Evolutionary conservation across 345 rosid species (phyloP), one percentile per base, ranked within the genome.

Genomic region (Eucalyptus virginea): DNA sequence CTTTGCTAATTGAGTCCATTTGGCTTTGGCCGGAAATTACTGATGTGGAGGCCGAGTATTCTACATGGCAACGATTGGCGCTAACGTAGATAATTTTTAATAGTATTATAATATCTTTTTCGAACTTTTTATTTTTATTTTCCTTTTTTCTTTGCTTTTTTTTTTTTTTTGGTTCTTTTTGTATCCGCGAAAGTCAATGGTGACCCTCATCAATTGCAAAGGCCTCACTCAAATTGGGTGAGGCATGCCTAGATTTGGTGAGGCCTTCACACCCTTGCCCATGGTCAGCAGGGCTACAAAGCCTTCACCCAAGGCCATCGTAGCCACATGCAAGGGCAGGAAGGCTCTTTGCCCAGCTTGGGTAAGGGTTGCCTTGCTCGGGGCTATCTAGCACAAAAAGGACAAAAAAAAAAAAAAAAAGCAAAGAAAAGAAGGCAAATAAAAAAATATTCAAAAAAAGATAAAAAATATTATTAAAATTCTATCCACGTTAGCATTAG

Each of bases 1-100:
- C 5, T 4, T 56, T 23, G 28, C 12, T 4, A 23, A 56, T 56
- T 56, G 12, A 56, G 62, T 23, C 6, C 0, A 56, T 56, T 56
- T 0, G 1, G 6, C 1, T 56, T 23, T 0, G 12, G 0, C 1
- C 0, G 2, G 1, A 56, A 56, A 23, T 56, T 56, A 1, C 0
- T 23, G 3, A 23, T 0, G 62, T 4, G 30, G 62, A 56, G 12
- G 12, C 13, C 3, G 1, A 56, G 62, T 24, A 21, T 56, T 6
- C 12, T 5, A 56, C 12, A 9, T 23, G 30, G 3, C 28, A 56
- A 56, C 6, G 1, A 56, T 21, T 0, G 6, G 1, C 3, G 1
- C 12, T 23, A 24, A 56, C 1, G 6, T 9, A 24, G 30, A 56
- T 56, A 0, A 52, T 56, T 56, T 56, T 56, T 24, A 23, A 56